Conservation (phyloP, 768 basidiomycete species). For the Pulveroboletus frians region DNA sequence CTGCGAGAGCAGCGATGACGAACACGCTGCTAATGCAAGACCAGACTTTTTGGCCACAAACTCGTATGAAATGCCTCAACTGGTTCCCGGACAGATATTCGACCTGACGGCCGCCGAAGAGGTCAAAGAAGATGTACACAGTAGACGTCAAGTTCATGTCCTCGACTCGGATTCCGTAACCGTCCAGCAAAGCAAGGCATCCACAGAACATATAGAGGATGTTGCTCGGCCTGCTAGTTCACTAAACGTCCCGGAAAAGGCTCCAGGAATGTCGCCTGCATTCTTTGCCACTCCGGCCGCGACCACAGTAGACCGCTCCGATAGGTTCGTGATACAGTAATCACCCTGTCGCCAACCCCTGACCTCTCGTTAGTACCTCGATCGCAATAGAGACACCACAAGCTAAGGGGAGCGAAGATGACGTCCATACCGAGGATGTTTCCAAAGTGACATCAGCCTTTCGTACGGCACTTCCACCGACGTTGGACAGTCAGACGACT, state of each 20-base stretch:
- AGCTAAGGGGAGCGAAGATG: not conserved
- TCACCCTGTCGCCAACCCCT: not conserved
- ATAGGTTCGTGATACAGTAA: slow-evolving; percentile 1
- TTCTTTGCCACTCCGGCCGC: not conserved
- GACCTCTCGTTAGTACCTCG: not conserved
- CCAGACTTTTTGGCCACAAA: not conserved
- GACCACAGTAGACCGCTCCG: not conserved
- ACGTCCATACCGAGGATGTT: not conserved
- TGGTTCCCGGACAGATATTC: not conserved
- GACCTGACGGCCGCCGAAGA: not conserved
- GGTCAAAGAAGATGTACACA: not conserved
- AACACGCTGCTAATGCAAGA: not conserved
- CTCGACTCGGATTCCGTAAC: not conserved
- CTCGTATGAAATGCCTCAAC: not conserved
- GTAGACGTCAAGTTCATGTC: not conserved
- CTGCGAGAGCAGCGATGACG: not conserved
- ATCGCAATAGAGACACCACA: not conserved
- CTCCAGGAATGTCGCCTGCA: not conserved
- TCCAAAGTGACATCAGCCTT: not conserved
- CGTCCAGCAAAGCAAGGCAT: not conserved
- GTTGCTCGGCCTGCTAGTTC: not conserved
- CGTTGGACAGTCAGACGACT: not conserved
- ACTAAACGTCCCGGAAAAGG: not conserved
- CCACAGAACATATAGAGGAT: not conserved
- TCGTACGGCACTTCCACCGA: too few relatives aligned